Percentiles rank a stretch among this genome's conserved stretches.
phyloP scores from a whole-genome alignment of 148 eudicot genomes.

The Chenopodium quinoa region DNA sequence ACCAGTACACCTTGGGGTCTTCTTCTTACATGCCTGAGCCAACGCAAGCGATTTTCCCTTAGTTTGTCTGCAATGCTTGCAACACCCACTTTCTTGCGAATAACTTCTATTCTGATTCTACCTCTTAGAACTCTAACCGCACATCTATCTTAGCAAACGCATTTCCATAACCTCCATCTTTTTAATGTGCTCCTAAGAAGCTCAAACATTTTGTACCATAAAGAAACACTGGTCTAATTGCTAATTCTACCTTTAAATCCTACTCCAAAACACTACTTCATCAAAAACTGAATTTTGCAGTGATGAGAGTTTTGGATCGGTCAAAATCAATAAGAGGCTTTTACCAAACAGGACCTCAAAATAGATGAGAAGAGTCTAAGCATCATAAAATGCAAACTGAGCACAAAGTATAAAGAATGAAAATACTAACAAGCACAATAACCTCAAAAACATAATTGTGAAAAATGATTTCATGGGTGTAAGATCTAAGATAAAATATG shows the following conservation, averaged over 20 bases:
- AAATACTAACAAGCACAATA: neutral
- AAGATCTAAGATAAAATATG: neutral
- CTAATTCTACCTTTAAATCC: neutral
- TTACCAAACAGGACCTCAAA: neutral
- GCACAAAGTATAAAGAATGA: neutral
- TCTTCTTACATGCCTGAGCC: too few relatives aligned
- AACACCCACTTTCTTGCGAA: too few relatives aligned
- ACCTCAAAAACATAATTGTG: neutral
- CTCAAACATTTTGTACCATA: too few relatives aligned
- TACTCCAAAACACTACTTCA: neutral
- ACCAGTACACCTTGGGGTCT: too few relatives aligned
- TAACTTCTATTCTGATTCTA: too few relatives aligned
- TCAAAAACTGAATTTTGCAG: neutral
- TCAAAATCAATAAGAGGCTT: neutral
- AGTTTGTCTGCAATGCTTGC: too few relatives aligned
- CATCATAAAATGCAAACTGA: neutral
- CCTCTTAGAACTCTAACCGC: too few relatives aligned
- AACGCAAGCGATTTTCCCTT: too few relatives aligned
- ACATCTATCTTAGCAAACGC: too few relatives aligned
- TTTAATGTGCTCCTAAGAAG: too few relatives aligned
- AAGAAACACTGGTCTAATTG: too few relatives aligned
- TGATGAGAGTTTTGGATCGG: neutral
- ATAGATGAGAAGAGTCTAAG: neutral
- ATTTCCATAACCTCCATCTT: too few relatives aligned
- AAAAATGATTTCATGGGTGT: neutral